Evolutionary conservation across 768 basidiomycete genomes (phyloP).

Genomic region (Trametes coccinea): DNA sequence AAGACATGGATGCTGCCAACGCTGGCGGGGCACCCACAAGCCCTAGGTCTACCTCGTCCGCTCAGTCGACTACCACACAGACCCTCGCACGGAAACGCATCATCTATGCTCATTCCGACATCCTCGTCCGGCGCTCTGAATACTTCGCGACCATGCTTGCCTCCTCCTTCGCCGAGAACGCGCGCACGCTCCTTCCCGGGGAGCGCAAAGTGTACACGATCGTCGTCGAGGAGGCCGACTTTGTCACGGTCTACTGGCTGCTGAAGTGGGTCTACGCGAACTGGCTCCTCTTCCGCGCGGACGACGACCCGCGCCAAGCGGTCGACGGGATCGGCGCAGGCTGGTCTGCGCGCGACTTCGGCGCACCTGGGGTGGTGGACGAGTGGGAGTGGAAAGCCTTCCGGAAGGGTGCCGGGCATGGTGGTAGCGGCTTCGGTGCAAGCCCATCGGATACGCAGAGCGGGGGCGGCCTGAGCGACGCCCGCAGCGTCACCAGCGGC

Average conservation of each 20-base stretch:
- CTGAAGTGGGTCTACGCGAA: constrained; percentile 77
- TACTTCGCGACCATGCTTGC: constrained; percentile 77
- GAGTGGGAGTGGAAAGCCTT: constrained; percentile 77
- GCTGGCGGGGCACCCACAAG: constrained; percentile 33
- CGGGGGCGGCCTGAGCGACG: constrained; percentile 38
- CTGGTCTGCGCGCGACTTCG: constrained; percentile 62
- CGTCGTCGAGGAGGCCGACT: constrained; percentile 78
- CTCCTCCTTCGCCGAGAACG: constrained; percentile 68
- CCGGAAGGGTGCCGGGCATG: constrained; percentile 35
- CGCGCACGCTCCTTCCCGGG: constrained; percentile 33
- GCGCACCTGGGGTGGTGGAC: constrained; percentile 39
- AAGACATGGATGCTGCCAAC: constrained; percentile 32
- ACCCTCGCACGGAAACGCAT: constrained; percentile 67
- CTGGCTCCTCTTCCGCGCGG: constrained; percentile 67
- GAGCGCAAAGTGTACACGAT: constrained; percentile 63
- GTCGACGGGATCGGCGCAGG: constrained; percentile 69
- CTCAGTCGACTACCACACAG: constrained; percentile 41
- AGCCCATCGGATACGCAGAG: constrained; percentile 33
- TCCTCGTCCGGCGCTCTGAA: constrained; percentile 71
- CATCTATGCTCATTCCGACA: constrained; percentile 79
- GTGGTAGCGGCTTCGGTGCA: background rate
- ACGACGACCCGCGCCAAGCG: constrained; percentile 67
- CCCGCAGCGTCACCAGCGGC: constrained; percentile 51
- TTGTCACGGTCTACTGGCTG: constrained; percentile 77
- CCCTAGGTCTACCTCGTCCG: constrained; percentile 42